Percentiles rank a stretch among this genome's conserved stretches.
Conservation (phyloP, 2,329 filamentous ascomycete genomes). For the Phyllachora maydis region DNA sequence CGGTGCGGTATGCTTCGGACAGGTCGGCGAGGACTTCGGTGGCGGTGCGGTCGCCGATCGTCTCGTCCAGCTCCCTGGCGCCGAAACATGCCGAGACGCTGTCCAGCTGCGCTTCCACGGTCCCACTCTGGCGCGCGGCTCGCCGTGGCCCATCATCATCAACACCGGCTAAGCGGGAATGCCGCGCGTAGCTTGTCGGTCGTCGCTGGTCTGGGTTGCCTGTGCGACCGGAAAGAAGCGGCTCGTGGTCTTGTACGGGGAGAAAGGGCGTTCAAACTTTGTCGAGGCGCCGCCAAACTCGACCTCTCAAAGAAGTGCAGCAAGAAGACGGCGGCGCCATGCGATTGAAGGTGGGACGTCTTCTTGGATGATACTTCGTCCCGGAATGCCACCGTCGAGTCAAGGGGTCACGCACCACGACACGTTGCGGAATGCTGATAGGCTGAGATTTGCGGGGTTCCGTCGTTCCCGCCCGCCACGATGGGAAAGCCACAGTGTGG, state of each 20-base stretch:
- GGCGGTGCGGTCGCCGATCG: conserved; percentile 17
- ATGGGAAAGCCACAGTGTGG: too few relatives aligned
- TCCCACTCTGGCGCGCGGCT: conserved; percentile 16
- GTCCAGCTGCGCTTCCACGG: conserved; percentile 22
- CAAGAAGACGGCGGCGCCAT: too few relatives aligned
- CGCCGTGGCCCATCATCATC: conserved; percentile 27
- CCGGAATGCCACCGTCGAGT: too few relatives aligned
- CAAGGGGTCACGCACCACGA: too few relatives aligned
- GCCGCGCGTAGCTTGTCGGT: conserved; percentile 8
- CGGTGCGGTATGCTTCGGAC: conserved; percentile 15
- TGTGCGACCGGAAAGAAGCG: conserved; percentile 8
- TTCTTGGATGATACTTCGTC: too few relatives aligned
- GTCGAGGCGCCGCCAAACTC: too few relatives aligned
- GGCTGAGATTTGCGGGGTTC: too few relatives aligned
- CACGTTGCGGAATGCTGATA: too few relatives aligned
- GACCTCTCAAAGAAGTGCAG: too few relatives aligned
- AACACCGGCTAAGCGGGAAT: conserved; percentile 14
- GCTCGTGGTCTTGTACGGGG: conserved; percentile 8
- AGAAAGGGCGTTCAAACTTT: too few relatives aligned
- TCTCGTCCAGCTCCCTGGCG: conserved; percentile 20
- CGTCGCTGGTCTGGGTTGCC: conserved; percentile 3
- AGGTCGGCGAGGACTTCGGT: conserved; percentile 24
- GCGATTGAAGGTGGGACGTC: too few relatives aligned
- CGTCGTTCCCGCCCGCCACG: too few relatives aligned
- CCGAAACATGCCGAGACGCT: conserved; percentile 25